Percentiles rank a stretch among this genome's conserved stretches.
phyloP scores from a whole-genome alignment of 2,329 filamentous ascomycete genomes.

The Plectosphaerella plurivora region DNA sequence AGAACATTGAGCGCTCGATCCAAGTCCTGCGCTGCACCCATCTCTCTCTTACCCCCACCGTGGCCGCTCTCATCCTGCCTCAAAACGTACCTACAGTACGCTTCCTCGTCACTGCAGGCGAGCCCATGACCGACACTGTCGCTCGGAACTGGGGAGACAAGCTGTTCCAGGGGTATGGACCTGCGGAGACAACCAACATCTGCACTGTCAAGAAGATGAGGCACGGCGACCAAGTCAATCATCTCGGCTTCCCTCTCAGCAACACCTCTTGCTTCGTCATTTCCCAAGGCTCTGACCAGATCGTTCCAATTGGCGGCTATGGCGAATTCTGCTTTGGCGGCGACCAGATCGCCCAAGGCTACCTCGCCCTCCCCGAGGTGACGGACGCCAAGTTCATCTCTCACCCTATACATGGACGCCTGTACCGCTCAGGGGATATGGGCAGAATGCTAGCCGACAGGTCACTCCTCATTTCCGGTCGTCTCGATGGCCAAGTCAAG shows the following conservation, averaged over 20 bases:
- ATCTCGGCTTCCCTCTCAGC: slow-evolving; percentile 68
- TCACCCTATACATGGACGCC: slow-evolving; percentile 62
- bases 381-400: slow-evolving; percentile 64
- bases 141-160: slow-evolving; percentile 58
- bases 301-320: slow-evolving; percentile 65
- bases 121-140: slow-evolving; percentile 71
- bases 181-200: slow-evolving; percentile 84
- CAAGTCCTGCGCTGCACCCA: slow-evolving; percentile 65
- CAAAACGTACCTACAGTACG: slow-evolving; percentile 63
- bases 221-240: slow-evolving; percentile 57
- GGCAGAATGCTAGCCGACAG: slow-evolving; percentile 76
- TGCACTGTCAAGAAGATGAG: slow-evolving; percentile 69
- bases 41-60: slow-evolving; percentile 79
- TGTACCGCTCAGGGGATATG: slow-evolving; percentile 81
- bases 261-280: slow-evolving; percentile 75
- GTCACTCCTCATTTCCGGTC: slow-evolving; percentile 66
- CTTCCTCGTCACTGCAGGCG: slow-evolving; percentile 77
- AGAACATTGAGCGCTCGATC: slow-evolving; percentile 66
- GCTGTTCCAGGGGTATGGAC: slow-evolving; percentile 57
- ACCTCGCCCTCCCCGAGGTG: slow-evolving; percentile 60
- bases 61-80: slow-evolving; percentile 71
- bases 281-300: slow-evolving; percentile 33
- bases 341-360: slow-evolving; percentile 73
- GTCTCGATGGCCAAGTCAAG: slow-evolving; percentile 77
- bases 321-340: slow-evolving; percentile 88